These are phyloP conservation scores for Claviceps pusilla DNA, from an alignment of 2,329 filamentous ascomycete species.

Conservation along the genomic window DNA sequence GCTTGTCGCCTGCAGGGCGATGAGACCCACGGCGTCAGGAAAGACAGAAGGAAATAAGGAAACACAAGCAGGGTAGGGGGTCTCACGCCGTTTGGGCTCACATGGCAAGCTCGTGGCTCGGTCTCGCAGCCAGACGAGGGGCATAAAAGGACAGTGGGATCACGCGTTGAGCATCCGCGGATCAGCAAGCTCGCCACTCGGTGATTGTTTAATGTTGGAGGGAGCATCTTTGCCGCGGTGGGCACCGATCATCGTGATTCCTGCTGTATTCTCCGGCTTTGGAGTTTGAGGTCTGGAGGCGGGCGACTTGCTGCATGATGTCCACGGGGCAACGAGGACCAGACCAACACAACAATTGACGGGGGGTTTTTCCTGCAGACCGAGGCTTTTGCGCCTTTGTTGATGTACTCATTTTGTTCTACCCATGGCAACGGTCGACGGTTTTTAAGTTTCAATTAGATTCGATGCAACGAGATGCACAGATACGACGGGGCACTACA, in stretches of 20 bases:
- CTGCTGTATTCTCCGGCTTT: not conserved
- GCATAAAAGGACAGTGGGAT: no score
- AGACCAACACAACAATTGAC: not conserved
- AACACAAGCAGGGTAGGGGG: not conserved
- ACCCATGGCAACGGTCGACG: not conserved
- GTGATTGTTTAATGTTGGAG: not conserved
- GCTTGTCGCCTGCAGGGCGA: not conserved
- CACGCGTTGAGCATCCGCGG: no score
- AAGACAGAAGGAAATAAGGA: not conserved
- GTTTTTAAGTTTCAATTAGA: not conserved
- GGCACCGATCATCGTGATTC: not conserved
- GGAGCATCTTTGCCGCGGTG: not conserved
- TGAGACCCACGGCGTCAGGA: not conserved
- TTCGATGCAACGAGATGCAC: not conserved
- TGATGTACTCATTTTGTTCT: not conserved
- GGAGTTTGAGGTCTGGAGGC: not conserved
- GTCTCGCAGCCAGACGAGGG: not conserved
- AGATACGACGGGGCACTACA: not conserved
- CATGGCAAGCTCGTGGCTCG: not conserved
- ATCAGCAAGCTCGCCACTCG: not conserved
- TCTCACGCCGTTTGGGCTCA: not conserved
- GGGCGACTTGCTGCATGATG: no score
- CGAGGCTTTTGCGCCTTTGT: not conserved
- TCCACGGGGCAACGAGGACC: not conserved
- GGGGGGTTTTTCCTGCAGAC: not conserved